These are phyloP conservation scores for Knufia petricola DNA, from an alignment of 2,329 filamentous ascomycete species.

Conservation along the genomic window DNA sequence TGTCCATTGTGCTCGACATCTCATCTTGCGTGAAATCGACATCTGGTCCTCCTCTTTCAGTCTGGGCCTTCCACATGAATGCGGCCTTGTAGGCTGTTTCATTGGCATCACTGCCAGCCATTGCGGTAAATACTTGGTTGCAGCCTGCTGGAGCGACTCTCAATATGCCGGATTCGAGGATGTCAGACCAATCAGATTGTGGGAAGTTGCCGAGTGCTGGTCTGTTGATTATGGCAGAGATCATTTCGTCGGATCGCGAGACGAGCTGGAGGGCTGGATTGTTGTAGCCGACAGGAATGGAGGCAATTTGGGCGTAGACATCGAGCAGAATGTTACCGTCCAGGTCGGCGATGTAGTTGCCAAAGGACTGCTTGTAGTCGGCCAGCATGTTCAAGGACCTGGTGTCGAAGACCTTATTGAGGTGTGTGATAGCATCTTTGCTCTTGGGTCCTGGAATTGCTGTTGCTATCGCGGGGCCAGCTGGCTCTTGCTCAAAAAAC, in stretches of 20 bases:
- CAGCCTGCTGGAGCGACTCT: constrained; percentile 73
- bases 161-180: constrained; percentile 71
- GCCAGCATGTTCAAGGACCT: constrained; percentile 74
- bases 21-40: constrained; percentile 75
- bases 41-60: constrained; percentile 65
- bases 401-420: constrained; percentile 74
- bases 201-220: constrained; percentile 68
- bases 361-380: constrained; percentile 63
- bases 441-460: constrained; percentile 67
- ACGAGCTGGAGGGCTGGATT: constrained; percentile 64
- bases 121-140: constrained; percentile 82
- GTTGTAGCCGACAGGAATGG: constrained; percentile 86
- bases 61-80: constrained; percentile 82
- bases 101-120: constrained; percentile 85
- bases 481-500: constrained; percentile 51
- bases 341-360: constrained; percentile 60
- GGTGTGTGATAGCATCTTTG: constrained; percentile 57
- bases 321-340: constrained; percentile 44
- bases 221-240: constrained; percentile 71
- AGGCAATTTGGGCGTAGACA: constrained; percentile 72
- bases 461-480: constrained; percentile 45
- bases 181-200: constrained; percentile 68
- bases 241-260: constrained; percentile 67
- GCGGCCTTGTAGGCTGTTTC: constrained; percentile 92
- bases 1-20: constrained; percentile 65